A percentile compares a stretch with the other conserved stretches of the same genome.
Conservation (phyloP, 495 filamentous ascomycete genomes). For the Penicillium cinerascens region DNA sequence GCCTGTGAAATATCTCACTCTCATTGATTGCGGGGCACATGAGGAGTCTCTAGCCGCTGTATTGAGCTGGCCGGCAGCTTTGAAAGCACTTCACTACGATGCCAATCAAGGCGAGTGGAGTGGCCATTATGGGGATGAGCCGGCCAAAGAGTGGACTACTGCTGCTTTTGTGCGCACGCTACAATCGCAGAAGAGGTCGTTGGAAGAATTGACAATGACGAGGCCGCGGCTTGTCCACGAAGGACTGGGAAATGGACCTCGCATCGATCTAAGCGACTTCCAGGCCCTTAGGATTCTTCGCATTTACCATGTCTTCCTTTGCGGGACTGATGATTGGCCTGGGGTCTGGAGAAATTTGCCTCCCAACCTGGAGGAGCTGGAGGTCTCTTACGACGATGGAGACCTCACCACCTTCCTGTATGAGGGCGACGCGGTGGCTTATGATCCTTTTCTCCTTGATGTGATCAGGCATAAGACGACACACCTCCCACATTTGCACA, state of each 20-base stretch:
- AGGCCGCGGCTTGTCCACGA: neutral
- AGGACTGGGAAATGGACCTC: neutral
- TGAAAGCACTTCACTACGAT: conserved; percentile 19
- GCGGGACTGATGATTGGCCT: neutral
- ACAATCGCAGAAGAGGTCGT: conserved; percentile 7
- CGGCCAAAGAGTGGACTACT: conserved; percentile 9
- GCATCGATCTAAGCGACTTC: neutral
- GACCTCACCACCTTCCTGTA: neutral
- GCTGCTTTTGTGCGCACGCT: conserved; percentile 21
- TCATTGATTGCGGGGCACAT: conserved; percentile 17
- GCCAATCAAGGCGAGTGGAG: conserved; percentile 16
- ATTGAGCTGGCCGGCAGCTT: conserved; percentile 15
- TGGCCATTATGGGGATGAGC: neutral
- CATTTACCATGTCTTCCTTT: neutral
- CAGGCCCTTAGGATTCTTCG: neutral
- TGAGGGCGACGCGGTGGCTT: neutral
- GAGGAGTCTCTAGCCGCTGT: conserved; percentile 13
- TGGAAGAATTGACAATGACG: conserved; percentile 16
- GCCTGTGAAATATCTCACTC: conserved; percentile 7
- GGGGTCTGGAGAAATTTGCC: neutral
- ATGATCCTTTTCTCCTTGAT: neutral
- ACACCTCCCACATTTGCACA: neutral
- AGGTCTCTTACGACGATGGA: neutral
- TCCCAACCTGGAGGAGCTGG: neutral
- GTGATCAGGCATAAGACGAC: neutral